Evolutionary conservation across 352 stramenopile genomes (phyloP), one percentile per base, ranked within the genome.

Genomic region (Poterioochromonas sp.): DNA sequence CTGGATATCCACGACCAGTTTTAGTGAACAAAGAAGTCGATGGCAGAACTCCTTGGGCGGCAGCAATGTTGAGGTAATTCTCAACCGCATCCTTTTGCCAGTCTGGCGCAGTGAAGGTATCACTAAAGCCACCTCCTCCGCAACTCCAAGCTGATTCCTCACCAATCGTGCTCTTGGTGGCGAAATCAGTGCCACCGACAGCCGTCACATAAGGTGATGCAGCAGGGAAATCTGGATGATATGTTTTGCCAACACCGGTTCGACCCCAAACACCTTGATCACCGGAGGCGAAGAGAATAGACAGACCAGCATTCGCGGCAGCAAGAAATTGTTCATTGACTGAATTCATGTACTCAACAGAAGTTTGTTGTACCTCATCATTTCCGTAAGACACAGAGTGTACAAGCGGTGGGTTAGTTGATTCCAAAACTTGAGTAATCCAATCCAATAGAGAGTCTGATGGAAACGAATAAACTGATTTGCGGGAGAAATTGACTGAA

Each of bases 331-430:
- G 83, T 0, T 87, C 85, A 74, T 96, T 93, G 49, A 95, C 87
- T 0, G 80, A 86, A 18, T 84, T 86, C 63, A 93, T 84, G 62
- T 84, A 84, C 41, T 82, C 79, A n/a, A 43, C 44, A 32, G 77
- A 79, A 26, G 73, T 81, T 62, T 84, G 81, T 74, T 84, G 81
- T 40, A 79, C 71, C 76, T 84, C 81, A 76, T 92, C 83, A 53
- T 94, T 89, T 11, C 91, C 93, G 77, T 96, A 96, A 64, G 88
- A 94, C 69, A 96, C 92, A 1, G 89, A 94, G 11, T 95, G 83
- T 0, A 96, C 84, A 20, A 90, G 90, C 8, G 90, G 88, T 0
- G 79, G 80, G 15, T 92, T 86, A 79, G 90, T 58, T 35, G 43
- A 76, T 39, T 60, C 41, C 39, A 74, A 83, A 34, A 95, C 79